phyloP scores from a whole-genome alignment of 345 rosid species.

The Aethionema arabicum region DNA sequence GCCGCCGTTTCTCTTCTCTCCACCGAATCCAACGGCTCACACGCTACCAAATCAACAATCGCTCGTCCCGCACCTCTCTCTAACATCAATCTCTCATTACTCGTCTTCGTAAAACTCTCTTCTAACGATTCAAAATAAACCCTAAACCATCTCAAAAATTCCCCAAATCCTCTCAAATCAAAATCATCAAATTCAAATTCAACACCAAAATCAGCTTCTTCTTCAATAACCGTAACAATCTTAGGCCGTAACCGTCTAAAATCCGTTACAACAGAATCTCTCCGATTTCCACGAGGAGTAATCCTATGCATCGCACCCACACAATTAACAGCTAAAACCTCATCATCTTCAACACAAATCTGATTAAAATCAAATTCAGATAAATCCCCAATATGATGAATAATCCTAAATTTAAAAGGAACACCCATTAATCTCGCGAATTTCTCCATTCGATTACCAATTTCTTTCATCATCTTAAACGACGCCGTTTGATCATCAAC shows the following conservation, averaged over 20 bases:
- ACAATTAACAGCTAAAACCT: constrained; percentile 79
- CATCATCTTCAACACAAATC: constrained; percentile 58
- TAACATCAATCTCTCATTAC: constrained; percentile 83
- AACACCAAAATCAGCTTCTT: constrained; percentile 72
- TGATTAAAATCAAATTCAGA: constrained; percentile 57
- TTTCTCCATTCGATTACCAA: constrained; percentile 82
- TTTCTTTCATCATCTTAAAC: constrained; percentile 87
- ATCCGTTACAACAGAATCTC: constrained; percentile 62
- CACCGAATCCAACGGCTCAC: constrained; percentile 57
- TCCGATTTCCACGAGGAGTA: constrained; percentile 45
- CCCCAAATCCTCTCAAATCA: constrained; percentile 58
- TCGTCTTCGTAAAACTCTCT: constrained; percentile 70
- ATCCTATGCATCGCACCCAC: constrained; percentile 64
- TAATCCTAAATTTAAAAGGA: constrained; percentile 80
- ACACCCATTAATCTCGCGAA: constrained; percentile 98
- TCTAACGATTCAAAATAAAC: constrained; percentile 84
- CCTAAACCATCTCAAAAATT: constrained; percentile 85
- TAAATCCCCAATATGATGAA: constrained; percentile 74
- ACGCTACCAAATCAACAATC: constrained; percentile 77
- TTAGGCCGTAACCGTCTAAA: constrained; percentile 67
- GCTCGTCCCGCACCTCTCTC: constrained; percentile 80
- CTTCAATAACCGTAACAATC: constrained; percentile 79
- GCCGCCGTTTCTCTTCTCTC: constrained; percentile 78
- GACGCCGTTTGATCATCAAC: constrained; percentile 39
- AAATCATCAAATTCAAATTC: constrained; percentile 57